These are phyloP conservation scores for Termitomyces sp. DNA, from an alignment of 768 basidiomycete genomes.

Conservation along the genomic window DNA sequence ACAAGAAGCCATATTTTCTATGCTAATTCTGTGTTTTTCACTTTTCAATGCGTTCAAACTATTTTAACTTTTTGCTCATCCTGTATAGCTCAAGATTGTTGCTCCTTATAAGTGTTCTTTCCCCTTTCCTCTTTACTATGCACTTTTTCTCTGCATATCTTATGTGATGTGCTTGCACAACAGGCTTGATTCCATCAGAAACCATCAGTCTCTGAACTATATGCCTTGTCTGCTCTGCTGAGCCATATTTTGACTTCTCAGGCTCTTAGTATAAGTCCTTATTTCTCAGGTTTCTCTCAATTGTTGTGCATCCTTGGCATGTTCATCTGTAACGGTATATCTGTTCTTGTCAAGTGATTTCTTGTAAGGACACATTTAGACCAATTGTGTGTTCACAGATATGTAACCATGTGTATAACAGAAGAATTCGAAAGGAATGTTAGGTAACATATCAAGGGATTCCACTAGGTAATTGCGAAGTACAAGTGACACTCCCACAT, in stretches of 20 bases:
- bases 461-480: too few species aligned
- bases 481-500: too few species aligned
- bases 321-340: not conserved
- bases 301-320: not conserved
- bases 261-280: not conserved
- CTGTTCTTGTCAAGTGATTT: not conserved
- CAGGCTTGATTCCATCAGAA: not conserved
- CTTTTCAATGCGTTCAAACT: not conserved
- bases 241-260: not conserved
- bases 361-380: too few species aligned
- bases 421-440: too few species aligned
- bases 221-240: not conserved
- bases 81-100: not conserved
- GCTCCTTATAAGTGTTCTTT: not conserved
- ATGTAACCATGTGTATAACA: too few species aligned
- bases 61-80: not conserved
- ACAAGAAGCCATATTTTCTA: not conserved
- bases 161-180: too few species aligned
- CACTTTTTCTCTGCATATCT: too few species aligned
- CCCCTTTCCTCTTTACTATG: not conserved
- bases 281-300: not conserved
- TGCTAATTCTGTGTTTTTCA: not conserved
- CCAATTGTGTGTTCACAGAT: too few species aligned
- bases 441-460: too few species aligned
- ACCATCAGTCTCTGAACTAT: not conserved